Base-by-base conservation (phyloP, 2,329 filamentous ascomycete genomes). In the Tolypocladium cylindrosporum region DNA sequence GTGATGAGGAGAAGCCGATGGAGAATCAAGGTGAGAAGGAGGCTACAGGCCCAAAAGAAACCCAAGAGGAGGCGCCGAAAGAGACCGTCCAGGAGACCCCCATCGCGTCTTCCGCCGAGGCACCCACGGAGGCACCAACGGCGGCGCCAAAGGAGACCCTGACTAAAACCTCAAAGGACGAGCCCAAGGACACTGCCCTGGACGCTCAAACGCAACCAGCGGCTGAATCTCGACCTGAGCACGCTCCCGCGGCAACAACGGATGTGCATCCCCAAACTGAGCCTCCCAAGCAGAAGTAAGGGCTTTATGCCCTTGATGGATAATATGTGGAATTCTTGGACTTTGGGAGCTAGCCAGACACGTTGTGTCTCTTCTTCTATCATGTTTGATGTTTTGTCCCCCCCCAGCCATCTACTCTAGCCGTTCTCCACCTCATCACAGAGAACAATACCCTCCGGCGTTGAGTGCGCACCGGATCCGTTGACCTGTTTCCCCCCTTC, bases 1-100 rank as follows among this genome's bases (percentile, higher is more conserved):
- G 54, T 10, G 59, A 62, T 13, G 68, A 67, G 24, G 61, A 65
- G 14, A 55, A 42, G 36, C 27, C 4, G 7, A n/a, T 6, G 1
- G 60, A 57, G 24, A 24, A 48, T 13, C 48, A 21, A 14, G 48
- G 19, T 34, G 14, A 40, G 19, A n/a, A 41, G 14, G 57, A 51
- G 36, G 19, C 37, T 16, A 2, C 21, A 14, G n/a, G 6, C 27
- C 19, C 9, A 11, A 45, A 45, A 48, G 45, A 36, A 5, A 8
- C 31, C 1, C 16, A 36, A 40, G 54, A 56, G 19, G 42, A 14
- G 36, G n/a, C 39, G 27, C 31, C 39, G 50, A 45, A 52, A 31
- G 50, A 10, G 40, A 45, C 52, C 16, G 7, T 48, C 7, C 50
- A 40, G 34, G 55, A 24, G 4, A 24, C 42, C 11, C 41, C 31